Percentiles rank a stretch among this genome's conserved stretches.
These are phyloP conservation scores for Sporothrix luriei DNA, from an alignment of 2,329 filamentous ascomycete genomes.

Conservation along the genomic window DNA sequence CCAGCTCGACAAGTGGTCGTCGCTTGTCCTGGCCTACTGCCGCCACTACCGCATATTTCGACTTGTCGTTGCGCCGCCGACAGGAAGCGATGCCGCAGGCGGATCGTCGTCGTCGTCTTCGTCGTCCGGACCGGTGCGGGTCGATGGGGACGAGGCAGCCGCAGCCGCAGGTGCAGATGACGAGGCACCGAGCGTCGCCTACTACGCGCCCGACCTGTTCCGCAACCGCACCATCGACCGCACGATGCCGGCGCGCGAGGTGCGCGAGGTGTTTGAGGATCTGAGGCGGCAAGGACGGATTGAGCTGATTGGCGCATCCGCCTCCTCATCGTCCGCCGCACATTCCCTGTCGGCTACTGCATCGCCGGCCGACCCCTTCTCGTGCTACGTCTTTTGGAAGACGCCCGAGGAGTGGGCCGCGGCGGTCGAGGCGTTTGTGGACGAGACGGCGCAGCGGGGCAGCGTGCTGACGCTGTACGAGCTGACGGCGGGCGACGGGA, in stretches of 20 bases:
- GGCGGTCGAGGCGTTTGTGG: slow-evolving; percentile 76
- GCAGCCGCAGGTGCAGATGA: slow-evolving; percentile 16
- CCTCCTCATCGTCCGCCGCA: slow-evolving; percentile 37
- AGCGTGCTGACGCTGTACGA: slow-evolving; percentile 92
- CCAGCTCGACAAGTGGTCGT: slow-evolving; percentile 83
- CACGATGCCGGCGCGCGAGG: slow-evolving; percentile 54
- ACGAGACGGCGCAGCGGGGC: slow-evolving; percentile 85
- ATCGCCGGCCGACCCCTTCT: slow-evolving; percentile 54
- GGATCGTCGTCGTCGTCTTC: slow-evolving; percentile 36
- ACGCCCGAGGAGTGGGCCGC: slow-evolving; percentile 89
- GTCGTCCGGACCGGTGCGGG: slow-evolving; percentile 36
- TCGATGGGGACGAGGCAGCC: slow-evolving; percentile 41
- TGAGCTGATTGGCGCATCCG: slow-evolving; percentile 56
- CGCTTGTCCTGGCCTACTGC: slow-evolving; percentile 82
- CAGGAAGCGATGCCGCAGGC: slow-evolving; percentile 40
- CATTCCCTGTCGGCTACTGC: slow-evolving; percentile 19
- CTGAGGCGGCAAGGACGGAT: slow-evolving; percentile 62
- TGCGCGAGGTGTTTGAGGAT: slow-evolving; percentile 60
- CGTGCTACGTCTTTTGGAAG: slow-evolving; percentile 77
- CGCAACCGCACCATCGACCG: slow-evolving; percentile 58
- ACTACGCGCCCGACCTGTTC: slow-evolving; percentile 52
- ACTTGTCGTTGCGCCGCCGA: slow-evolving; percentile 59
- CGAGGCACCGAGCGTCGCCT: slow-evolving; percentile 26
- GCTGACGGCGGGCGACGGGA: slow-evolving; percentile 82
- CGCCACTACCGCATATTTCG: slow-evolving; percentile 74